Evolutionary conservation across 1,284 basidiomycete genomes (phyloP), one percentile per base, ranked within the genome.

Genomic region (Trametes polyzona): DNA sequence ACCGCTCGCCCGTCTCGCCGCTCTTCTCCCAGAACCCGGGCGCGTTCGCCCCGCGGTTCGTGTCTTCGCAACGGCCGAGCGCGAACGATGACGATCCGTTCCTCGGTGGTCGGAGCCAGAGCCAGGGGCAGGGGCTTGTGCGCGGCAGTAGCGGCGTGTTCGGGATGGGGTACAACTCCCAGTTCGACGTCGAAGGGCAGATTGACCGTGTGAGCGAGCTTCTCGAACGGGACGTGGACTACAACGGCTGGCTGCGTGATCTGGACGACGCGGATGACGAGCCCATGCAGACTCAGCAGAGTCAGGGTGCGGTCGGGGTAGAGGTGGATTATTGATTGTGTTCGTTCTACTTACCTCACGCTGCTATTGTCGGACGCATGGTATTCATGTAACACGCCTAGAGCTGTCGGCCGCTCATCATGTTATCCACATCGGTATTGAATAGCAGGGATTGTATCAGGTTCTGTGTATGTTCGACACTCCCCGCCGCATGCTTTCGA

Each of bases 171-270:
- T 79, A 74, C 57, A 77, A 73, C 51, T 79, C 79, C n/a, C 80
- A 80, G 62, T 77, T 78, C 54, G 77, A 82, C 58, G 71, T 80
- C 4, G 79, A 80, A 59, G 72, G 70, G 14, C 71, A 74, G 48
- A 70, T 79, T 35, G 73, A 74, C 37, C 69, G 70, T 57, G 74
- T 79, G 14, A 77, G 71, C 49, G 76, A 76, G 59, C 49, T 78
- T 52, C 62, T 81, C 52, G 76, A 77, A 58, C 67, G 71, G 56
- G 80, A 80, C 41, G 76, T 82, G 1, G 78, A 81, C 58, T 76
- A 77, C 53, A 72, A 72, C 26, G 76, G 73, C 8, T 81, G 78
- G 79, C 42, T 80, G 55, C 72, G 69, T 39, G 78, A 79, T 61
- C 52, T 68, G 8, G 68, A 65, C 26, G 65, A 67, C 17, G n/a